Conservation (phyloP, 2,329 filamentous ascomycete genomes). For the Aureobasidium sp. region DNA sequence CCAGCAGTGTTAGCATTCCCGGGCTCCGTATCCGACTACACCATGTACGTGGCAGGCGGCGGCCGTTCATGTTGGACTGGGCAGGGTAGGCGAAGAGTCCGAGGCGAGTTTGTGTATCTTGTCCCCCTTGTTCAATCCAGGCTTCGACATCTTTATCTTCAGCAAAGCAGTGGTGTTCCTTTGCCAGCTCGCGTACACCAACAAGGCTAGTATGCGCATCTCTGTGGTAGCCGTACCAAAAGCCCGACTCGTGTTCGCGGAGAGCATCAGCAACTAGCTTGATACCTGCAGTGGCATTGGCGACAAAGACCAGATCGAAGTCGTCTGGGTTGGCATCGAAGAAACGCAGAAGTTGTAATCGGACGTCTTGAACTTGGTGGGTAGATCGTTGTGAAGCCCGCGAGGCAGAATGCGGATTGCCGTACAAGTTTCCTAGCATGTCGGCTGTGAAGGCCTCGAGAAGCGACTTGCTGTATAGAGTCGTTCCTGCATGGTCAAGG, state of each 20-base stretch:
- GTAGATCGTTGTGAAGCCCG: slow-evolving; percentile 70
- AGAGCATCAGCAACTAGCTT: slow-evolving; percentile 79
- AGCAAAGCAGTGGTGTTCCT: slow-evolving; percentile 54
- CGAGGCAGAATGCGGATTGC: slow-evolving; percentile 80
- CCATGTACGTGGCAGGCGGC: slow-evolving; percentile 66
- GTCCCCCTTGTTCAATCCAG: slow-evolving; percentile 47
- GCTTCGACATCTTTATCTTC: slow-evolving; percentile 51
- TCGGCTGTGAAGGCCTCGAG: slow-evolving; percentile 70
- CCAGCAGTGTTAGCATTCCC: slow-evolving; percentile 57
- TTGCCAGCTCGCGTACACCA: slow-evolving; percentile 66
- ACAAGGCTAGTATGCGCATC: slow-evolving; percentile 83
- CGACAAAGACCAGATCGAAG: slow-evolving; percentile 85
- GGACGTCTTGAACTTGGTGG: slow-evolving; percentile 63
- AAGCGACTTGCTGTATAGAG: slow-evolving; percentile 43
- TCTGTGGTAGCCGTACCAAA: slow-evolving; percentile 73
- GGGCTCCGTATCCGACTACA: slow-evolving; percentile 34
- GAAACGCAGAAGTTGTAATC: slow-evolving; percentile 63
- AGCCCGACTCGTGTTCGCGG: slow-evolving; percentile 56
- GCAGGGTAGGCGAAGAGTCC: slow-evolving; percentile 71
- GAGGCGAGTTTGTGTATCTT: slow-evolving; percentile 31
- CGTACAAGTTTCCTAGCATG: slow-evolving; percentile 71
- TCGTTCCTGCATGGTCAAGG: slow-evolving; percentile 88
- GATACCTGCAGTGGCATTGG: slow-evolving; percentile 85
- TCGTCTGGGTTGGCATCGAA: slow-evolving; percentile 72
- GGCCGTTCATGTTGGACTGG: slow-evolving; percentile 89